phyloP scores from a whole-genome alignment of 2,329 filamentous ascomycete species.

The Botrytis fragariae region DNA sequence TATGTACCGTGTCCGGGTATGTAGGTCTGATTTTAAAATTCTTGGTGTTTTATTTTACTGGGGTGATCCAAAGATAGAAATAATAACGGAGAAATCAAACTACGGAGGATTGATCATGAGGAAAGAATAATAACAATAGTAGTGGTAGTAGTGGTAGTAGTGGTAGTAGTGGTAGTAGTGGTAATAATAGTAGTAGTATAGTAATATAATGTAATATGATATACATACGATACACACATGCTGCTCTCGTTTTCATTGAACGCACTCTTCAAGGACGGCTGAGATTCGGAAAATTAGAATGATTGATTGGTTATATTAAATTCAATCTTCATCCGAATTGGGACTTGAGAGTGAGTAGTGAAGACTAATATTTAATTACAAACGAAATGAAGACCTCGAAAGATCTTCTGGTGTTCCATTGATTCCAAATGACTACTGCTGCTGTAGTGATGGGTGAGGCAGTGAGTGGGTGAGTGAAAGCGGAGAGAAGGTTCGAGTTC shows the following conservation, averaged over 20 bases:
- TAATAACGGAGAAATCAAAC: background rate
- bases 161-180: fast-evolving
- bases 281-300: conserved; percentile 1
- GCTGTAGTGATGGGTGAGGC: background rate
- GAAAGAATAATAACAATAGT: background rate
- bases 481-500: background rate
- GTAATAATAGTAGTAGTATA: background rate
- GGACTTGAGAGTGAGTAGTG: background rate
- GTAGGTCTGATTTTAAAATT: background rate
- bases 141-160: fast-evolving
- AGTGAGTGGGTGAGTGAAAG: background rate
- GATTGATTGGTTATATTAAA: conserved; percentile 7
- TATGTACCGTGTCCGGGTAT: background rate
- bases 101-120: background rate
- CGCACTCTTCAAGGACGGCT: background rate
- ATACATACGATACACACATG: no score
- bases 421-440: conserved; percentile 3
- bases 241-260: background rate
- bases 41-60: background rate
- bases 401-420: conserved; percentile 12
- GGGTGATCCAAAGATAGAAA: conserved; percentile 16
- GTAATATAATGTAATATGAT: no score
- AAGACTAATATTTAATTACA: conserved; percentile 5
- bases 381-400: conserved; percentile 9
- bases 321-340: background rate